Evolutionary conservation across 257 asterid species (phyloP).

Genomic region (Solanum paucissectum): DNA sequence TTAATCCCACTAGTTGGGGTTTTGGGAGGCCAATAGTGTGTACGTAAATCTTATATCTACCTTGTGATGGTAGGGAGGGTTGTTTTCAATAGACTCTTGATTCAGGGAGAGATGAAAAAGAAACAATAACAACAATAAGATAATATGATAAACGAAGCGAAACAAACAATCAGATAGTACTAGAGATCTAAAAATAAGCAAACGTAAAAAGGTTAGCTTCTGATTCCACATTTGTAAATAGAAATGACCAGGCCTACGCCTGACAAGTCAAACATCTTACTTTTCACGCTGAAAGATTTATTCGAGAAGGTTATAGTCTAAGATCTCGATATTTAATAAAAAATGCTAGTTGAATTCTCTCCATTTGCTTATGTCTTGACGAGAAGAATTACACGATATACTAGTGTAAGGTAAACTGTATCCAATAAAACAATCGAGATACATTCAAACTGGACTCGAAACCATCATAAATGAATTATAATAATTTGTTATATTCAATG

Average conservation of each 20-base stretch:
- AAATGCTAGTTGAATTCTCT: neutral
- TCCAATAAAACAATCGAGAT: neutral
- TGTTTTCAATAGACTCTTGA: neutral
- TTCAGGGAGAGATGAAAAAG: neutral
- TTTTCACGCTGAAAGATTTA: neutral
- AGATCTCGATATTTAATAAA: neutral
- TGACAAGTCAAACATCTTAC: neutral
- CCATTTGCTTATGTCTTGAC: neutral
- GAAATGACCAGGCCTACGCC: neutral
- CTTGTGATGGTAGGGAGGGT: neutral
- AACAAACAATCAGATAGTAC: neutral
- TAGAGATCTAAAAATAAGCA: neutral
- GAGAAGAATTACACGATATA: neutral
- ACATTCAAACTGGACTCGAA: neutral
- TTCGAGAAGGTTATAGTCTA: neutral
- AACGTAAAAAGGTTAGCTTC: neutral
- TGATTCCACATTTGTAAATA: neutral
- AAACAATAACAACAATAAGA: neutral
- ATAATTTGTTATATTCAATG: constrained; percentile 1
- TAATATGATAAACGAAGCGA: neutral
- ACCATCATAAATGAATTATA: neutral
- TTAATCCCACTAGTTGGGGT: neutral
- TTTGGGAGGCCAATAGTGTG: neutral
- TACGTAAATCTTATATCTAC: neutral
- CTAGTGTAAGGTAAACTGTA: neutral